Base-by-base conservation (phyloP, 2,329 filamentous ascomycete genomes). In the Aurifilum marmelostoma region DNA sequence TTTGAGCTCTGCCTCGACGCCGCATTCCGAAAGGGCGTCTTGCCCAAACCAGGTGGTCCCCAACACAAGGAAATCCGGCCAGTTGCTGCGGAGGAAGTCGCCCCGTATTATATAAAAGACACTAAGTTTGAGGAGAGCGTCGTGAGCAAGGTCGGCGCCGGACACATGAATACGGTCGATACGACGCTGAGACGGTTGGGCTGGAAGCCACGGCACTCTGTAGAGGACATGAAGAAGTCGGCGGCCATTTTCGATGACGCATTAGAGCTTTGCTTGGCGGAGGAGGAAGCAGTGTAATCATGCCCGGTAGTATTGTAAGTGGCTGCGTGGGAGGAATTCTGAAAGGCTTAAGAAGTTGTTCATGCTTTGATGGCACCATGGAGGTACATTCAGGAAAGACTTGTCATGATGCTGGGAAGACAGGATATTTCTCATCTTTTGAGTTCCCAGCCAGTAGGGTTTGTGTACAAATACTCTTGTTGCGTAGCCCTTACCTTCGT, bases 101-200 rank as follows among this genome's bases (percentile, higher is more conserved):
- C 32, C 29, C 29, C 32, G 41, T 41, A 52, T 34, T 43, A 37
- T 43, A 24, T n/a, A 11, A 32, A 7, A n/a, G 66, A 41, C 34
- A 8, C 4, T 1, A 16, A 41, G 2, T 18, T 68, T 7, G 61
- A 62, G 3, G 34, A 32, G 14, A 9, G 39, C 18, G 16, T 68
- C 29, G 61, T 29, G 12, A 52, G 50, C 3, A 2, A 24, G 9
- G 39, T 6, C 16, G 56, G 61, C 39, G 66, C 66, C 29, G 66
- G 41, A 2, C 66, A 68, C 8, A 65, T 63, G 66, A 68, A 68
- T 62, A 60, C 61, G n/a, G 21, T 39, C 3, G 39, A 34, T 24
- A 65, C 66, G 2, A 52, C 52, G n/a, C 52, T 18, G 9, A 56
- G 21, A 9, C 27, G 50, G 29, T 54, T 68, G 29, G 66, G 62